Evolutionary conservation across 306 rosid genomes (phyloP).

Genomic region (Luffa aegyptiaca): DNA sequence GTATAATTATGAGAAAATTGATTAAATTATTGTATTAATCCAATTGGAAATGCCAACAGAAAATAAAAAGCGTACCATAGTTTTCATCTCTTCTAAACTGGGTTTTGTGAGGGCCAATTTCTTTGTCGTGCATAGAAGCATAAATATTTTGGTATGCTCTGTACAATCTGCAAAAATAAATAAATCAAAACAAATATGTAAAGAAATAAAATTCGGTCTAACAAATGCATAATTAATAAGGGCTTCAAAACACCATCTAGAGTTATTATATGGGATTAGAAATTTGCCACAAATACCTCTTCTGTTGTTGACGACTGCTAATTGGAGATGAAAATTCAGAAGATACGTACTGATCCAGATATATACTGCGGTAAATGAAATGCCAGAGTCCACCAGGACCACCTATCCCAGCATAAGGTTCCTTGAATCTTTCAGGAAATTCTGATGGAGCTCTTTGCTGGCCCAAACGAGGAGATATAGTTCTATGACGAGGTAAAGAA

Average conservation of each 20-base stretch:
- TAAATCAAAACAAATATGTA: background rate
- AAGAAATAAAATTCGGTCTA: background rate
- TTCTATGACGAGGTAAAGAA: constrained; percentile 42
- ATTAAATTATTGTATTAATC: background rate
- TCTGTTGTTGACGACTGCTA: constrained; percentile 59
- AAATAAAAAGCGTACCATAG: constrained; percentile 44
- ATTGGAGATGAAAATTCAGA: constrained; percentile 81
- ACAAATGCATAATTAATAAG: background rate
- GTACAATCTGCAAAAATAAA: constrained; percentile 48
- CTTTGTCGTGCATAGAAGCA: constrained; percentile 81
- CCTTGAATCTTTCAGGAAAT: constrained; percentile 52
- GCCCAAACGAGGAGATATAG: constrained; percentile 39
- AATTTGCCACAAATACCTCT: constrained; percentile 38
- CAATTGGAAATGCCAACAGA: background rate
- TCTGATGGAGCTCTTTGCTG: constrained; percentile 52
- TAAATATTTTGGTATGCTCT: constrained; percentile 82
- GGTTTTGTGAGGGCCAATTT: constrained; percentile 84
- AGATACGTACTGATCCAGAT: constrained; percentile 81
- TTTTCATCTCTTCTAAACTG: constrained; percentile 89
- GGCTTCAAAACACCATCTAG: background rate
- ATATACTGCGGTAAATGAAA: constrained; percentile 87
- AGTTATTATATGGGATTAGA: background rate
- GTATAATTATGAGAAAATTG: background rate
- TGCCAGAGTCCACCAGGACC: constrained; percentile 93
- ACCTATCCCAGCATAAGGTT: constrained; percentile 42